phyloP scores from a whole-genome alignment of 2,329 filamentous ascomycete genomes.

The Neurospora sp. region DNA sequence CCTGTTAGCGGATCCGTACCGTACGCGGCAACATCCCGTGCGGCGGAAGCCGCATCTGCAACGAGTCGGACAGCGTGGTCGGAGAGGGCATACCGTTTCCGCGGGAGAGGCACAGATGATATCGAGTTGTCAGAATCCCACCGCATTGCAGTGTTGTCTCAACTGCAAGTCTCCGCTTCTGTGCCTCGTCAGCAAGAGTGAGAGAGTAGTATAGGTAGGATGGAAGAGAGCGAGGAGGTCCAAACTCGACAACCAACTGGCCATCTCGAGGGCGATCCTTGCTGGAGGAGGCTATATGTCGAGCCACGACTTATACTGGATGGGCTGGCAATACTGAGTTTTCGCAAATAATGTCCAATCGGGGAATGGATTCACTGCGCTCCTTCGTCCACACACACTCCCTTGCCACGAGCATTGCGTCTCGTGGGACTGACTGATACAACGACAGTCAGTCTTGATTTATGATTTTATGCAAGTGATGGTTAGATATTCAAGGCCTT shows the following conservation, averaged over 20 bases:
- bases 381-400: neutral
- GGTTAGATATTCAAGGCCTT: neutral
- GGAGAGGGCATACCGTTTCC: constrained; percentile 10
- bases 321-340: neutral
- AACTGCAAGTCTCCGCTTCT: constrained; percentile 1
- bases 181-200: constrained; percentile 1
- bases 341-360: constrained; percentile 5
- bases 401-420: neutral
- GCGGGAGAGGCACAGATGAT: neutral
- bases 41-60: neutral
- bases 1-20: constrained; percentile 1
- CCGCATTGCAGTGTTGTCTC: neutral
- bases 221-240: neutral
- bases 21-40: neutral
- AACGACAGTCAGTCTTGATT: neutral
- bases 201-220: neutral
- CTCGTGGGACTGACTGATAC: neutral
- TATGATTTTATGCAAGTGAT: neutral
- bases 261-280: constrained; percentile 11
- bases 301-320: constrained; percentile 4
- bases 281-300: constrained; percentile 12
- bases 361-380: neutral
- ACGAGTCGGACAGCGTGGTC: neutral
- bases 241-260: neutral
- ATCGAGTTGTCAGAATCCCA: neutral